Conservation (phyloP, 768 basidiomycete genomes). For the Rhizopogon sp. region DNA sequence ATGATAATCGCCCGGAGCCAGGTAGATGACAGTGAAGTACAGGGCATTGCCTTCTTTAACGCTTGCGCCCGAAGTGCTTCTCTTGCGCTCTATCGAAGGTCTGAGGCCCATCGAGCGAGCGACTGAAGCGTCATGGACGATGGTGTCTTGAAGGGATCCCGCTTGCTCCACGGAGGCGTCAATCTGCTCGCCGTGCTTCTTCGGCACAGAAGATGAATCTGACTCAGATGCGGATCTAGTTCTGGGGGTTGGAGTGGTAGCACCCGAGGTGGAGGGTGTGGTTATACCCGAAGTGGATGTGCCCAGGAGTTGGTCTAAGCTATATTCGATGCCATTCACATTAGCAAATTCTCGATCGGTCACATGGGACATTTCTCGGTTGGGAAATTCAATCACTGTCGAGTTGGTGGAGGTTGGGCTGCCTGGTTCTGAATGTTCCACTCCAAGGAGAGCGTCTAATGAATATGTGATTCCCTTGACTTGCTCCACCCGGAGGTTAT, state of each 20-base stretch:
- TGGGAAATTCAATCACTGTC: constrained; percentile 36
- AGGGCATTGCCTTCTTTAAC: constrained; percentile 76
- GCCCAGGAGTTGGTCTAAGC: constrained; percentile 85
- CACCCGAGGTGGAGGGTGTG: constrained; percentile 36
- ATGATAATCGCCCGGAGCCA: constrained; percentile 98
- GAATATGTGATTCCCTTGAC: constrained; percentile 98
- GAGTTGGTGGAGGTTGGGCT: constrained; percentile 38
- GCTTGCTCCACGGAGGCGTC: constrained; percentile 74
- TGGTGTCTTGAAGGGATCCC: constrained; percentile 45
- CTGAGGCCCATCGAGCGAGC: constrained; percentile 66
- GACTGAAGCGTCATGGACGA: constrained; percentile 67
- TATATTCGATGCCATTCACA: constrained; percentile 96
- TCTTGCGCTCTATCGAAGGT: constrained; percentile 27
- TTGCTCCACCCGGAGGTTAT: constrained; percentile 79
- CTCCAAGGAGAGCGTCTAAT: constrained; percentile 86
- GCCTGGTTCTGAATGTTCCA: constrained; percentile 43
- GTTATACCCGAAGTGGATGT: constrained; percentile 11
- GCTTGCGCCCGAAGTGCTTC: constrained; percentile 38
- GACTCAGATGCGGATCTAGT: constrained; percentile 15
- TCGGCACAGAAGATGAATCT: constrained; percentile 26
- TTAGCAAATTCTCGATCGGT: constrained; percentile 90
- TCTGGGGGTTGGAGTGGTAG: constrained; percentile 19
- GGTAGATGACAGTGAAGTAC: constrained; percentile 93
- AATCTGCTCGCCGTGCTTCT: constrained; percentile 61
- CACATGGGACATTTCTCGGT: constrained; percentile 56